Base-by-base conservation (phyloP, 1,284 basidiomycete genomes). In the Apiotrichum montevideense region DNA sequence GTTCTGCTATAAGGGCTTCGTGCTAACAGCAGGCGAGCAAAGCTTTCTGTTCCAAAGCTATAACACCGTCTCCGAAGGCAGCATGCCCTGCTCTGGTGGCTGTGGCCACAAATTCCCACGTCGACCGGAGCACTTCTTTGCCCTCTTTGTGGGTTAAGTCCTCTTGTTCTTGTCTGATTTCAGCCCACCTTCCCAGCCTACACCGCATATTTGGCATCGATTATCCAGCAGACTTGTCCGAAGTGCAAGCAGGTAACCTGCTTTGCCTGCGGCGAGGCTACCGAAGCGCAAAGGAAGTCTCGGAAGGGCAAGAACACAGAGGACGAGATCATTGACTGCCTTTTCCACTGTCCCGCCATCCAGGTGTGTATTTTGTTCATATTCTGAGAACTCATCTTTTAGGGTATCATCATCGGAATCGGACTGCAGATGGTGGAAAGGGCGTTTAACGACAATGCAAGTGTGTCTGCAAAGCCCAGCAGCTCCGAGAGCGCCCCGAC, bases 331-430 rank as follows among this genome's bases (percentile, higher is more conserved):
- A 35, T 83, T 45, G 80, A 84, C 57, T 79, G 81, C 4, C 76
- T 95, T 45, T 88, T 93, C 70, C 91, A 95, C 74, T 95, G 91
- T 72, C 81, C 88, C 3, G 87, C 88, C 67, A 70, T 93, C 33
- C 91, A 75, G 58, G 72, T 70, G 34, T 48, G 67, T 52, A 8
- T 51, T 29, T 43, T 44, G 43, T 32, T 8, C 37, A 21, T 21
- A 21, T 21, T 21, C 21, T 21, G 21, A 21, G 49, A 10, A 39
- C 46, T 54, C 7, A 54, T 48, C 33, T 32, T 39, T 6, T 40
- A 94, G 77, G 90, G 90, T 42, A 84, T 87, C 10, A 85, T 93
- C 58, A 79, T 95, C 13, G 91, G 90, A 9, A 81, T 93, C 43
- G 91, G 90, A 7, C 81, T 92, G 43, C 84, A 83, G 56, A 67